phyloP scores from a whole-genome alignment of 1,284 basidiomycete species.

The Caloboletus firmus region DNA sequence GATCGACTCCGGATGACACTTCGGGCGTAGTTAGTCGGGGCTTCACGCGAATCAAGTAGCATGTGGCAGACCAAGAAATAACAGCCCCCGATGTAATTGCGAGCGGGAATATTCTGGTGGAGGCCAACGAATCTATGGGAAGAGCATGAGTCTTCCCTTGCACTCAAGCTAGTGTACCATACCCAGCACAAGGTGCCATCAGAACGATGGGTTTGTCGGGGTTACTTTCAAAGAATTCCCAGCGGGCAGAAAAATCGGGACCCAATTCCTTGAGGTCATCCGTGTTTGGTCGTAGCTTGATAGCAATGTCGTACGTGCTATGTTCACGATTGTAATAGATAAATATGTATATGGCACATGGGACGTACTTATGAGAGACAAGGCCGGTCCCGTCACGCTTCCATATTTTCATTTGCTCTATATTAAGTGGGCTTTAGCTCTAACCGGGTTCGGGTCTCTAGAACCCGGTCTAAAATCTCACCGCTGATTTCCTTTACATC shows the following conservation, averaged over 20 bases:
- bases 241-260: constrained; percentile 43
- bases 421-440: background rate
- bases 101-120: constrained; percentile 8
- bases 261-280: constrained; percentile 47
- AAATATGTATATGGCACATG: too few relatives aligned
- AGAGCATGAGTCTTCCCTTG: background rate
- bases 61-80: constrained; percentile 18
- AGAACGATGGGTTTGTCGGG: constrained; percentile 52
- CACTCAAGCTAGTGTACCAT: background rate
- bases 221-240: constrained; percentile 45
- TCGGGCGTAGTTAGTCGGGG: background rate
- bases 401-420: constrained; percentile 48
- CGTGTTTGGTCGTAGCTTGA: constrained; percentile 48
- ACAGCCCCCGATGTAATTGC: constrained; percentile 18
- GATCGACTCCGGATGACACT: constrained; percentile 42
- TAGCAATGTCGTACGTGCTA: constrained; percentile 46
- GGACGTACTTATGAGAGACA: constrained; percentile 48
- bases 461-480: constrained; percentile 18
- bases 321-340: background rate
- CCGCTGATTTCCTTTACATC: constrained; percentile 39
- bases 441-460: background rate
- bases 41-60: background rate
- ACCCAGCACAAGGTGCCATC: constrained; percentile 38
- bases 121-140: constrained; percentile 12
- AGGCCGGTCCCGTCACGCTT: constrained; percentile 44